A percentile compares a stretch with the other conserved stretches of the same genome.
These are phyloP conservation scores for Pichia inconspicua DNA, from an alignment of 1,139 yeast genomes.

Conservation along the genomic window DNA sequence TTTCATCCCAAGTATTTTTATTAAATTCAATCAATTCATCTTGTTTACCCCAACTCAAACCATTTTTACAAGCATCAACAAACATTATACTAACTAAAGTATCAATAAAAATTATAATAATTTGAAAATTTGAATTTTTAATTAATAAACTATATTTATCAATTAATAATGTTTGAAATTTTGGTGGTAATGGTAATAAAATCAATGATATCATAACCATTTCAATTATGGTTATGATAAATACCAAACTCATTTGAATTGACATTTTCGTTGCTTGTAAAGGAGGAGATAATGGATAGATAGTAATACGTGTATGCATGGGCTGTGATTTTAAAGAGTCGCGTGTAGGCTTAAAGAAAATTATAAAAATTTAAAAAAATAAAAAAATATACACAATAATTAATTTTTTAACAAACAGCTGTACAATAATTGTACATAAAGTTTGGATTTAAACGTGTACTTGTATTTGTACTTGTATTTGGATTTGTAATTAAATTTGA, in stretches of 20 bases:
- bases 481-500: too few relatives aligned
- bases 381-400: too few relatives aligned
- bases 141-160: constrained; percentile 31
- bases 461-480: neutral
- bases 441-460: neutral
- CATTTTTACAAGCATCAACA: constrained; percentile 44
- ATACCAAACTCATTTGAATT: constrained; percentile 25
- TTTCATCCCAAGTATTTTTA: constrained; percentile 22
- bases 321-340: neutral
- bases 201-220: constrained; percentile 46
- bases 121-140: constrained; percentile 38
- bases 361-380: too few relatives aligned
- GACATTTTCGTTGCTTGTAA: constrained; percentile 18
- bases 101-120: constrained; percentile 41
- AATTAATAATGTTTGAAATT: constrained; percentile 42
- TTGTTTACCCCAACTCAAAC: constrained; percentile 8
- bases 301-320: too few relatives aligned
- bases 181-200: constrained; percentile 56
- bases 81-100: constrained; percentile 38
- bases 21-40: constrained; percentile 12
- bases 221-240: constrained; percentile 36
- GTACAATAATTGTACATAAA: constrained; percentile 13
- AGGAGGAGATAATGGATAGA: neutral
- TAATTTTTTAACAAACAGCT: constrained; percentile 18
- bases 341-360: too few relatives aligned